Evolutionary conservation across 352 stramenopile species (phyloP), one percentile per base, ranked within the genome.

Genomic region (Phytophthora agathidicida): DNA sequence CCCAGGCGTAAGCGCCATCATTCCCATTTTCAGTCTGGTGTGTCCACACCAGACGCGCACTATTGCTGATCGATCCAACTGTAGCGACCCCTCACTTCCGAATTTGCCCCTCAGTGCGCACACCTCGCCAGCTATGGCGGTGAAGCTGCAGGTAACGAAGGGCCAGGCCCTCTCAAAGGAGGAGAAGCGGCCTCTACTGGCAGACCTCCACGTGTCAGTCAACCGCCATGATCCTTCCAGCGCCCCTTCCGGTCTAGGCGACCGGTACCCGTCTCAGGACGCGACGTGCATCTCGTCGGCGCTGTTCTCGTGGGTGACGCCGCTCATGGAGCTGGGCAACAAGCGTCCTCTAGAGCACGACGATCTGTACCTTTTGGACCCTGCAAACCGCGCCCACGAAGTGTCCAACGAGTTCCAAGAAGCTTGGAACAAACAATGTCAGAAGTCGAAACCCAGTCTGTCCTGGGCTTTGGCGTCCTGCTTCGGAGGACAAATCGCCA

Each of bases 291-390:
- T 72, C 19, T 78, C 75, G n/a, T 64, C 63, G 17, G 64, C 86
- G 20, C 76, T 89, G 28, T 95, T 95, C 61, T 76, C 69, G 42
- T 95, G 86, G 86, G 58, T 95, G 22, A 88, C 80, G 37, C 79
- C 79, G 41, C 44, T 95, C 13, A 89, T 95, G 75, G 64, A 86
- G 46, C 67, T 91, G 43, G 86, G 86, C 9, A 89, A 80, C 49
- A 56, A 83, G 41, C 70, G 80, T 1, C 76, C 81, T 8, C 57
- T 96, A 4, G 73, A 96, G 33, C 60, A 75, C 57, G 69, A 82
- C 14, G 86, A 96, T 41, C 35, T 96, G 47, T 90, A 83, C 44
- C 75, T 85, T 39, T 54, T 94, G 19, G 77, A 89, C 50, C 73
- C 66, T 7, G 58, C 62, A 7, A 89, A 93, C 46, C 75, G 68